phyloP scores from a whole-genome alignment of 768 basidiomycete genomes.

The Hypholoma fasciculare region DNA sequence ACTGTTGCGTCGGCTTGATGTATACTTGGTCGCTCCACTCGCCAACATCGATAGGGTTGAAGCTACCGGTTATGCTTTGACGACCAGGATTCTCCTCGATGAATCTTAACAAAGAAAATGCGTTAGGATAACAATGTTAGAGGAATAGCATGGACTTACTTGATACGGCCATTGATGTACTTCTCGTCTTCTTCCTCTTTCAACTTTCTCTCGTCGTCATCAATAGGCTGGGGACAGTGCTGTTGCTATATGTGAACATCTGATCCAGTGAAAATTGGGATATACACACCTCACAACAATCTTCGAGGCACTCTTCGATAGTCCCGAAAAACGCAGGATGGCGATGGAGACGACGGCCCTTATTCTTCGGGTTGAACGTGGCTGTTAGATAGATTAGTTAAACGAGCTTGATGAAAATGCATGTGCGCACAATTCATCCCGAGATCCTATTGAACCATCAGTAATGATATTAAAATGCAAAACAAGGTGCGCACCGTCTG shows the following conservation, averaged over 20 bases:
- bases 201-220: slow-evolving; percentile 53
- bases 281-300: slow-evolving; percentile 55
- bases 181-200: slow-evolving; percentile 53
- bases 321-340: slow-evolving; percentile 67
- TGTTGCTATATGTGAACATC: slow-evolving; percentile 17
- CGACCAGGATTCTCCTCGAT: slow-evolving; percentile 62
- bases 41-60: slow-evolving; percentile 66
- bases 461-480: not conserved
- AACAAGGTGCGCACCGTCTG: slow-evolving; percentile 13
- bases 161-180: slow-evolving; percentile 54
- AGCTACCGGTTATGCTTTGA: slow-evolving; percentile 61
- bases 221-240: slow-evolving; percentile 56
- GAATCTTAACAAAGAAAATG: slow-evolving; percentile 36
- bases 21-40: slow-evolving; percentile 68
- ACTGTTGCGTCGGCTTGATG: slow-evolving; percentile 50
- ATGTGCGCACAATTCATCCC: slow-evolving; percentile 53
- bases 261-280: not conserved
- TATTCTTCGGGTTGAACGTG: slow-evolving; percentile 65
- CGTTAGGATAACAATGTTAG: not conserved
- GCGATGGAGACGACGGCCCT: slow-evolving; percentile 57
- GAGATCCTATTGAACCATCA: slow-evolving; percentile 38
- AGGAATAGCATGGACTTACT: slow-evolving; percentile 29
- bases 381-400: slow-evolving; percentile 30
- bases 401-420: not conserved
- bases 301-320: slow-evolving; percentile 54